Evolutionary conservation across 768 basidiomycete species (phyloP).

Genomic region (Basidioascus undulatus): DNA sequence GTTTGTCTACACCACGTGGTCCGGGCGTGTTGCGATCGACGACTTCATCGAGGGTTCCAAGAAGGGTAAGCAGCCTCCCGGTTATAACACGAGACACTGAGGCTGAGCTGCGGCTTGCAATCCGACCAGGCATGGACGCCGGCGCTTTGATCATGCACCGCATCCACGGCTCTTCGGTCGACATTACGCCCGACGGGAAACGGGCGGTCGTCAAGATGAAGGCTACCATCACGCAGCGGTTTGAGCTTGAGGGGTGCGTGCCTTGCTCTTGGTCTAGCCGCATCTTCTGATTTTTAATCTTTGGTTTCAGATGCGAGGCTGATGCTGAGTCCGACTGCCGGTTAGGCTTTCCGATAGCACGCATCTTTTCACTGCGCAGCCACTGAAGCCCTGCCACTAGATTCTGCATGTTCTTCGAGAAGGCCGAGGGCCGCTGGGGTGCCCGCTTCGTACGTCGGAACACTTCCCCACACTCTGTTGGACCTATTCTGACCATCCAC

Average conservation of each 20-base stretch:
- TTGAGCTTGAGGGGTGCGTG: too few species aligned
- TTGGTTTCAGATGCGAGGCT: too few species aligned
- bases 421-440: neutral
- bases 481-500: too few species aligned
- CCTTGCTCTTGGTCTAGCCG: too few species aligned
- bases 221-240: neutral
- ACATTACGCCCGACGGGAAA: neutral
- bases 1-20: conserved; percentile 4
- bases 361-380: too few species aligned
- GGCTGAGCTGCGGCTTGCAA: too few species aligned
- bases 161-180: neutral
- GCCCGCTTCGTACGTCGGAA: neutral
- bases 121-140: neutral
- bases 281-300: too few species aligned
- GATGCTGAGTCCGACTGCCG: neutral
- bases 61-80: too few species aligned
- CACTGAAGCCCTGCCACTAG: too few species aligned
- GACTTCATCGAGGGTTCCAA: conserved; percentile 1
- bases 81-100: too few species aligned
- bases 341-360: too few species aligned
- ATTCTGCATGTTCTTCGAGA: neutral
- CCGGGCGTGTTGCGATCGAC: neutral
- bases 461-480: too few species aligned
- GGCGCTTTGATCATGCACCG: neutral
- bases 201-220: neutral